Percentiles rank a stretch among this genome's conserved stretches.
phyloP scores from a whole-genome alignment of 352 stramenopile species.

The Peronospora destructor region DNA sequence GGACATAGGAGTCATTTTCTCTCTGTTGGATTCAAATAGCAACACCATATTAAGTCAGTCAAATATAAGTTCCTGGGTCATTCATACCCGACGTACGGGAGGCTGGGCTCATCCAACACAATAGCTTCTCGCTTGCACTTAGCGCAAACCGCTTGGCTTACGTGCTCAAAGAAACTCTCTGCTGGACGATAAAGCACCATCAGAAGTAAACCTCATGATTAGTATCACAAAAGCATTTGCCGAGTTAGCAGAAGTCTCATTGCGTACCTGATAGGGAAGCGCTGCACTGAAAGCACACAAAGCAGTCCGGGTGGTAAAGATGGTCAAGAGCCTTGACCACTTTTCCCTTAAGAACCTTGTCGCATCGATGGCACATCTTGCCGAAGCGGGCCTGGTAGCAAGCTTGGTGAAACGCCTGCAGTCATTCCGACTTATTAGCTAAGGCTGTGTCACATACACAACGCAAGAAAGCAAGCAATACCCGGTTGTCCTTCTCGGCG shows the following conservation, averaged over 20 bases:
- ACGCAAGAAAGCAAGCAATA: slow-evolving; percentile 10
- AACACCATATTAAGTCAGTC: slow-evolving; percentile 1
- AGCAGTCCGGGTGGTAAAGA: slow-evolving; percentile 80
- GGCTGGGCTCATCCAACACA: slow-evolving; percentile 32
- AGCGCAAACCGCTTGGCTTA: slow-evolving; percentile 64
- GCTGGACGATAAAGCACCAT: slow-evolving; percentile 23
- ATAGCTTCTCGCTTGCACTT: slow-evolving; percentile 78
- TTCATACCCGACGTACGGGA: slow-evolving; percentile 36
- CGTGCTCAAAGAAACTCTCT: slow-evolving; percentile 84
- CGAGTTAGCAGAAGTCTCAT: neutral
- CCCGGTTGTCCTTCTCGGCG: slow-evolving; percentile 73
- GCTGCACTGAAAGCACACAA: slow-evolving; percentile 74
- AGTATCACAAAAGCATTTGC: slow-evolving; percentile 5
- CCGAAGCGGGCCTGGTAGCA: slow-evolving; percentile 75
- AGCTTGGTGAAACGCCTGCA: slow-evolving; percentile 66
- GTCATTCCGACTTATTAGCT: slow-evolving; percentile 4
- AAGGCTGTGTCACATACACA: neutral
- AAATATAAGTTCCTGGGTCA: neutral
- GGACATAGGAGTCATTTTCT: slow-evolving; percentile 43
- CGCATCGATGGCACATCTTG: slow-evolving; percentile 75
- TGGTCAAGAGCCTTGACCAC: slow-evolving; percentile 80
- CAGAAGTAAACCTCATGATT: slow-evolving; percentile 12
- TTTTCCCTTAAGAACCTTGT: slow-evolving; percentile 76
- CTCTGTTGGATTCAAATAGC: slow-evolving; percentile 18
- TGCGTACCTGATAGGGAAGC: slow-evolving; percentile 61